Base-by-base conservation (phyloP, 257 asterid species). In the Jasminum sambac region DNA sequence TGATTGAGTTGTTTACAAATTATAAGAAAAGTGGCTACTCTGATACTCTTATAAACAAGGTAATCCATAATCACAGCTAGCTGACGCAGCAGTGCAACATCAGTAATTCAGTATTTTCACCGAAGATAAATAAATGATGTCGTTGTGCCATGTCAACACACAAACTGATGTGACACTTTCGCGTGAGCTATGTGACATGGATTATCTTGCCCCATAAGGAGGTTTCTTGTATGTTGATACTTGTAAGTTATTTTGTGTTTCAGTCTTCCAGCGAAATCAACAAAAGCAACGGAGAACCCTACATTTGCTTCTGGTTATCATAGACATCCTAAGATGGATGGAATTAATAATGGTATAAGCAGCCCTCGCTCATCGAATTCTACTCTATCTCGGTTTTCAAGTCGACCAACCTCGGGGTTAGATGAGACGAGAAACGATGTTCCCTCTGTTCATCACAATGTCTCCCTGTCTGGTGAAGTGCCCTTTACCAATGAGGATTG, bases 211-310 rank as follows among this genome's bases (percentile, higher is more conserved):
- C 36, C 36, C 36, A 1, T 30, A 30, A 4, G 36, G 36, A 30
- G 36, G 36, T 11, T 10, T 13, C 42, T 38, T 2, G 30, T 38
- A 4, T 23, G 6, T 46, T 23, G 67, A 57, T 38, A 58, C 36
- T 63, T 74, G 46, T 40, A 71, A 63, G 42, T 58, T 62, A 57
- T 11, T 58, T 55, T 19, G 71, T 69, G 21, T 79, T 61, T 11
- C 84, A 91, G 98, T 68, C 81, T 90, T 55, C 84, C 91, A 52
- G 75, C 88, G 64, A 82, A 81, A 70, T 44, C 50, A 70, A 82
- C 76, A 10, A 85, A 86, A 78, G 72, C 79, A 26, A 63, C 57
- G 55, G 93, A 86, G 38, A 62, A 60, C 64, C 86, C 91, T 2
- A 59, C 73, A 0, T 82, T 84, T 70, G 85, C 78, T 76, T 70